Conservation (phyloP, 192 early-diverging fungal genomes). For the Phycomyces nitens region DNA sequence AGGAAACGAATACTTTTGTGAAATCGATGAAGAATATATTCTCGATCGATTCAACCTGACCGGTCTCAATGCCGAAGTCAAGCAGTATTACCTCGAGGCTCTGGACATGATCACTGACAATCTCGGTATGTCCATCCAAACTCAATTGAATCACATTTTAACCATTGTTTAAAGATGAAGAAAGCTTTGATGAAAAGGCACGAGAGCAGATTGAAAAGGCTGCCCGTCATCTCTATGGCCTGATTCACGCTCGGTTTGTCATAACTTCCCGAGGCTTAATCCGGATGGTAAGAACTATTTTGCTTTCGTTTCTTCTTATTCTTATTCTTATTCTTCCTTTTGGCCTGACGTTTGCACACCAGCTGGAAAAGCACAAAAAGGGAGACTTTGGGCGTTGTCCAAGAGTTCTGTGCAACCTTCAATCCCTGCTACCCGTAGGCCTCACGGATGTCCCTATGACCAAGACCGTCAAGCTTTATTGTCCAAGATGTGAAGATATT, state of each 20-base stretch:
- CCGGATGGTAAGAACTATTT: constrained; percentile 70
- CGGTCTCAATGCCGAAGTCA: constrained; percentile 86
- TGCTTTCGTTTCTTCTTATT: not conserved
- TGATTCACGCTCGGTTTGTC: constrained; percentile 98
- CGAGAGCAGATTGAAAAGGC: constrained; percentile 82
- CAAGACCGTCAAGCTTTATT: constrained; percentile 92
- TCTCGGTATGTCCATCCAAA: constrained; percentile 52
- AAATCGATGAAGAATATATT: constrained; percentile 96
- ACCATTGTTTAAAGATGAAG: constrained; percentile 43
- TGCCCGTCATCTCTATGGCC: constrained; percentile 90
- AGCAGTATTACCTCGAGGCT: constrained; percentile 79
- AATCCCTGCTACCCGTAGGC: constrained; percentile 88
- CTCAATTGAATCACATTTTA: too few relatives aligned
- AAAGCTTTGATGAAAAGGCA: constrained; percentile 64
- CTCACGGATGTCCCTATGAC: constrained; percentile 81
- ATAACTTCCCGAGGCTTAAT: constrained; percentile 86
- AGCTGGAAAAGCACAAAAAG: constrained; percentile 89
- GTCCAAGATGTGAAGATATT: constrained; percentile 93
- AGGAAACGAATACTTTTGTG: constrained; percentile 98
- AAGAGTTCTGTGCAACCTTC: constrained; percentile 85
- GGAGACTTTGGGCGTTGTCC: constrained; percentile 97
- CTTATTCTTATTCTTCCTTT: too few relatives aligned
- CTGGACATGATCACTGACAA: constrained; percentile 91
- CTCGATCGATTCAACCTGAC: constrained; percentile 97
- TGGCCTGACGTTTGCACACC: too few relatives aligned